These are phyloP conservation scores for Plectosphaerella plurivora DNA, from an alignment of 2,329 filamentous ascomycete species.

Conservation along the genomic window DNA sequence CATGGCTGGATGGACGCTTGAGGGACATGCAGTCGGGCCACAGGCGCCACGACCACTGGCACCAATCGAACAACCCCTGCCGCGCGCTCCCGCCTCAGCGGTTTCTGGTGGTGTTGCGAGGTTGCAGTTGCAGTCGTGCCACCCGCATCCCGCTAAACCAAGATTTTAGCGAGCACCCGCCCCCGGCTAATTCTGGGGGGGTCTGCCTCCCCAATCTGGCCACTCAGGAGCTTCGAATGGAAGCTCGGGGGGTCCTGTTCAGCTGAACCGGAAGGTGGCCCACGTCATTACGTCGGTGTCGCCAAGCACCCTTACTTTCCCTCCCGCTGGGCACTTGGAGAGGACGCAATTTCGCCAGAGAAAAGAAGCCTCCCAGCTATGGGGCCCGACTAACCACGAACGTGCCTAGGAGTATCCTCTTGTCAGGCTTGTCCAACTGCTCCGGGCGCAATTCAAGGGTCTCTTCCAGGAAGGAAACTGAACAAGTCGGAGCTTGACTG, in stretches of 20 bases:
- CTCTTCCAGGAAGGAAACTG: too few relatives aligned
- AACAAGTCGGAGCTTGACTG: too few relatives aligned
- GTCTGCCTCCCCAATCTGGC: not conserved
- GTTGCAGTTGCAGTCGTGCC: not conserved
- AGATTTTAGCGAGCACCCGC: not conserved
- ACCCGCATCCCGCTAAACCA: not conserved
- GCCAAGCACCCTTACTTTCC: not conserved
- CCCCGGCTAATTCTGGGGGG: not conserved
- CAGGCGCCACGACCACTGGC: too few relatives aligned
- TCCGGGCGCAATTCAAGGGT: too few relatives aligned
- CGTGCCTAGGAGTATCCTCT: too few relatives aligned
- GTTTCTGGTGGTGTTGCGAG: not conserved
- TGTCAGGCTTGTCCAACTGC: too few relatives aligned
- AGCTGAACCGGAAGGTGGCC: not conserved
- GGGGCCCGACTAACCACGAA: too few relatives aligned
- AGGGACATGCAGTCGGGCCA: too few relatives aligned
- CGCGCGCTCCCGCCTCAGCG: not conserved
- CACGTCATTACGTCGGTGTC: not conserved
- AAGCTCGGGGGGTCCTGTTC: not conserved
- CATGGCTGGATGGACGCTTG: too few relatives aligned
- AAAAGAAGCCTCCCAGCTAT: too few relatives aligned
- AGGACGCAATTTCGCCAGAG: not conserved
- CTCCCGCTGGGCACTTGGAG: not conserved
- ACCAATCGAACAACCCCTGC: not conserved
- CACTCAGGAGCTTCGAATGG: not conserved